These are phyloP conservation scores for Geopyxis carbonaria DNA, from an alignment of 495 filamentous ascomycete species.

Conservation along the genomic window DNA sequence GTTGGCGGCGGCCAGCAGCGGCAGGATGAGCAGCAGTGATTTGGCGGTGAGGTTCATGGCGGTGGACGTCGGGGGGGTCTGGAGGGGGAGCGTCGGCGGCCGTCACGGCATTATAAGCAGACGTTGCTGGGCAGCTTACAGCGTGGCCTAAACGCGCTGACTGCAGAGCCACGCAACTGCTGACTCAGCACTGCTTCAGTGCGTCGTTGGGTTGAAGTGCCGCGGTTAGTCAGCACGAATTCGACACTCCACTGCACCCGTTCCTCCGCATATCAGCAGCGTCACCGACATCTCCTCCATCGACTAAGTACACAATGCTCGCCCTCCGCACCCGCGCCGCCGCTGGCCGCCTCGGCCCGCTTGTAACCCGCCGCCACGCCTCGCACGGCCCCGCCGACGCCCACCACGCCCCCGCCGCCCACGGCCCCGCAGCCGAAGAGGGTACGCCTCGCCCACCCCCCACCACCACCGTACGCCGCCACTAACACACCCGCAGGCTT, in stretches of 20 bases:
- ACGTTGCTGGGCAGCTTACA: too few species aligned
- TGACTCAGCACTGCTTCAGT: too few species aligned
- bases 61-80: too few species aligned
- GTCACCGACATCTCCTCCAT: not conserved
- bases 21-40: conserved; percentile 1
- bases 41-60: conserved; percentile 1
- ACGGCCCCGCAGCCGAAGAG: too few species aligned
- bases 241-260: too few species aligned
- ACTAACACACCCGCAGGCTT: conserved; percentile 11
- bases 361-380: not conserved
- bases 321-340: conserved; percentile 1
- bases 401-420: not conserved
- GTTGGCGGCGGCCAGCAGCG: not conserved
- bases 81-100: too few species aligned
- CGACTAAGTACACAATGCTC: not conserved
- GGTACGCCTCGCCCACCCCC: not conserved
- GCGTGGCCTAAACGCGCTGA: too few species aligned
- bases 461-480: not conserved
- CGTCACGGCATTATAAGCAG: too few species aligned
- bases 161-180: too few species aligned
- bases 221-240: too few species aligned
- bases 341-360: not conserved
- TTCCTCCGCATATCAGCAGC: conserved; percentile 1
- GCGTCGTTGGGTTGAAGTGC: too few species aligned
- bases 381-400: not conserved